Conservation (phyloP, 1,284 basidiomycete genomes). For the Sanghuangporus sanghuang region DNA sequence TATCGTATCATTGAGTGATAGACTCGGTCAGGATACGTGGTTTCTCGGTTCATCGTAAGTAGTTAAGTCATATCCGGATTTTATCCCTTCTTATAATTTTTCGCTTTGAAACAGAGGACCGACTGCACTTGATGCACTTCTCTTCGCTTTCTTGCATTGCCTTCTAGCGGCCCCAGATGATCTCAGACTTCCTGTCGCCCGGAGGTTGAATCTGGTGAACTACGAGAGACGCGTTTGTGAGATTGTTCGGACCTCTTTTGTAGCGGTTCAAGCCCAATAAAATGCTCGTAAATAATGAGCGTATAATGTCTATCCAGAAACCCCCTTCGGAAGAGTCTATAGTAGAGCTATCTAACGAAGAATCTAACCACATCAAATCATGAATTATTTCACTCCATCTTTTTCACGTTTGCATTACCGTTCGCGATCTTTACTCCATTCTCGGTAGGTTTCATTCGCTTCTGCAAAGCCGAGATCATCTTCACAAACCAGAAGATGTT, state of each 20-base stretch:
- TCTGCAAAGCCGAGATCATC: slow-evolving; percentile 56
- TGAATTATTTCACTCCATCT: background rate
- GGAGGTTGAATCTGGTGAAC: slow-evolving; percentile 65
- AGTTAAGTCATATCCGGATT: background rate
- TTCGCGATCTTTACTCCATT: slow-evolving; percentile 7
- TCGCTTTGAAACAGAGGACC: slow-evolving; percentile 42
- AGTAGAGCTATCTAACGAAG: no score
- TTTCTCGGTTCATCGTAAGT: slow-evolving; percentile 70
- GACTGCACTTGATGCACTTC: slow-evolving; percentile 71
- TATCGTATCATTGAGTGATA: slow-evolving; percentile 63
- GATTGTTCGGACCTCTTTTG: slow-evolving; percentile 48
- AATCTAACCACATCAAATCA: background rate
- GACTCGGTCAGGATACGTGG: slow-evolving; percentile 71
- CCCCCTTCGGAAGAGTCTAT: no score
- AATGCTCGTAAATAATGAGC: background rate
- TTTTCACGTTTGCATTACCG: slow-evolving; percentile 23
- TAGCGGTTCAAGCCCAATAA: background rate
- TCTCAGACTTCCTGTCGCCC: slow-evolving; percentile 56
- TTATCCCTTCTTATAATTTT: slow-evolving; percentile 2
- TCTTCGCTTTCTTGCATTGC: slow-evolving; percentile 71
- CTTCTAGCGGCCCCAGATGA: slow-evolving; percentile 48
- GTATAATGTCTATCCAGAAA: no score
- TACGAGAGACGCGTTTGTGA: slow-evolving; percentile 68
- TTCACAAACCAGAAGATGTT: slow-evolving; percentile 72
- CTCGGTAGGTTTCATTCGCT: slow-evolving; percentile 28